Percentiles rank a stretch among this genome's conserved stretches.
Conservation (phyloP, 2,329 filamentous ascomycete species). For the Fusarium sambucinum region DNA sequence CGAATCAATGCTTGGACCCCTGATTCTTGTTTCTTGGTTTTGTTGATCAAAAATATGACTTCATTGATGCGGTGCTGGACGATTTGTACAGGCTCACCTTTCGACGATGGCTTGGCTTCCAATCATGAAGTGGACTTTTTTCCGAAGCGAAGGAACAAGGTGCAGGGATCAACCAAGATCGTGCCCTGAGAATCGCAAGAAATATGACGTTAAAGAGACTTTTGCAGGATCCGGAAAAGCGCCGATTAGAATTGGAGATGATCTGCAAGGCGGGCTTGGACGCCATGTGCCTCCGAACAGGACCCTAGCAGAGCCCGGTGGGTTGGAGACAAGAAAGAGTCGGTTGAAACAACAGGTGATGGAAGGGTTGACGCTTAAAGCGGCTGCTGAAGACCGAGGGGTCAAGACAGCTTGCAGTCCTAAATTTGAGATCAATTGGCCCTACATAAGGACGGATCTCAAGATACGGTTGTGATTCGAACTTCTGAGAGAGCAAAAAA, state of each 20-base stretch:
- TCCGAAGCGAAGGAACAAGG: constrained; percentile 22
- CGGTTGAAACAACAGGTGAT: constrained; percentile 24
- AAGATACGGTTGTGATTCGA: neutral
- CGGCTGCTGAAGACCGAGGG: constrained; percentile 16
- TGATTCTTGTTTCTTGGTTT: constrained; percentile 19
- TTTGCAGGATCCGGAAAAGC: constrained; percentile 47
- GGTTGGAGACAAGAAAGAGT: constrained; percentile 18
- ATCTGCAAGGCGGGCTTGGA: constrained; percentile 46
- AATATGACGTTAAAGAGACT: constrained; percentile 40
- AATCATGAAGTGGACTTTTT: constrained; percentile 1
- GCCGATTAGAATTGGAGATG: constrained; percentile 51
- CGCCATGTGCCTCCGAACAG: constrained; percentile 35
- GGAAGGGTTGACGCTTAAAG: constrained; percentile 25
- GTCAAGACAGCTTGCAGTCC: neutral
- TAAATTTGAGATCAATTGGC: neutral
- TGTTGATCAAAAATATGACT: constrained; percentile 38
- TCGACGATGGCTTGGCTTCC: constrained; percentile 20
- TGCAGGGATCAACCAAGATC: constrained; percentile 43
- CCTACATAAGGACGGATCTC: neutral
- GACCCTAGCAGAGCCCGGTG: constrained; percentile 33
- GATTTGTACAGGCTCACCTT: constrained; percentile 1
- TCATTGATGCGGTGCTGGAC: constrained; percentile 35
- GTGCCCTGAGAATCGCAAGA: constrained; percentile 33
- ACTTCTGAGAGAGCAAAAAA: too few species aligned
- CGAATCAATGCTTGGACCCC: constrained; percentile 27